These are phyloP conservation scores for Exobasidium rhododendri DNA, from an alignment of 1,284 basidiomycete species.

Conservation along the genomic window DNA sequence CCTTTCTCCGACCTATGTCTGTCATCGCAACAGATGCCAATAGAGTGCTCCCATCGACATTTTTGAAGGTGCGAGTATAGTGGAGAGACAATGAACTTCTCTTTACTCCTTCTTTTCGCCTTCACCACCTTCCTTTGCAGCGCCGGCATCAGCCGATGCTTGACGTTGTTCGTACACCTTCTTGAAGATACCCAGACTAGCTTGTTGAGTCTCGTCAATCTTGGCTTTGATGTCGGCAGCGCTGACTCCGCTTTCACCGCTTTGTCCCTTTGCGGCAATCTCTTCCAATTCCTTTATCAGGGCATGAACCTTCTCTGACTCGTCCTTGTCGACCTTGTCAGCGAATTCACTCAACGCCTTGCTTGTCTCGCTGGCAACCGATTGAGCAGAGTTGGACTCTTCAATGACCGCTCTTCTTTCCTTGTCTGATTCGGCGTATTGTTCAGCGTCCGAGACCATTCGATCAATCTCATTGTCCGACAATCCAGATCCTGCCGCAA, in stretches of 20 bases:
- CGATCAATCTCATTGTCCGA: conserved; percentile 94
- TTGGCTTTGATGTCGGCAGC: conserved; percentile 86
- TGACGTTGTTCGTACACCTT: conserved; percentile 94
- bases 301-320: conserved; percentile 75
- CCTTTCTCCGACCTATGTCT: no score
- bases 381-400: conserved; percentile 95
- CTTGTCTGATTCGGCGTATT: conserved; percentile 72
- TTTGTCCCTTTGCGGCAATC: conserved; percentile 85
- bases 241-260: conserved; percentile 74
- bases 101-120: conserved; percentile 50
- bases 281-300: conserved; percentile 81
- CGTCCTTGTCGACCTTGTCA: conserved; percentile 86
- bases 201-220: conserved; percentile 92
- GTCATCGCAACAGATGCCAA: no score
- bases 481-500: conserved; percentile 93
- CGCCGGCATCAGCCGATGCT: conserved; percentile 61
- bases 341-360: conserved; percentile 97
- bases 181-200: conserved; percentile 94
- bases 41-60: no score
- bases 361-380: conserved; percentile 89
- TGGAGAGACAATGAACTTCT: no score
- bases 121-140: conserved; percentile 21
- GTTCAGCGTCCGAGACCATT: conserved; percentile 92
- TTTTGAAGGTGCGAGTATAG: no score
- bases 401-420: conserved; percentile 82